Base-by-base conservation (phyloP, 23 red algal genomes). In the Gracilaria gracilis region DNA sequence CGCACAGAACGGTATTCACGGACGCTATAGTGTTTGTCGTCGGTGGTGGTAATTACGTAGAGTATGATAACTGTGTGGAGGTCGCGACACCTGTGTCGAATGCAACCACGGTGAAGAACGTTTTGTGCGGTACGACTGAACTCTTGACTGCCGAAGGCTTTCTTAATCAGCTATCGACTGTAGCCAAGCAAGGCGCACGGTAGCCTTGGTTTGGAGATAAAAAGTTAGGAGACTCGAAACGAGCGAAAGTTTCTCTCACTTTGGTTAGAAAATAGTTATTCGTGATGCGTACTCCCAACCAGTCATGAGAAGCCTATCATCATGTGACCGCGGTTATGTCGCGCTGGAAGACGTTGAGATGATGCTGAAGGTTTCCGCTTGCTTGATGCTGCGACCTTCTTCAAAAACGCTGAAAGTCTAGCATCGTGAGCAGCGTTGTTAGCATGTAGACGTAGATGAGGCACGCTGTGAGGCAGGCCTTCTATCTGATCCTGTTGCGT, bases 81-180 rank as follows among this genome's bases (percentile, higher is more conserved):
- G 28, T 38, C 15, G 5, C 76, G 5, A 55, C 9, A 9, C 38
- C 88, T 14, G 48, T 14, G 13, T 53, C 77, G 12, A 40, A 57
- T 34, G 14, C 88, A 25, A 46, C 1, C 11, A 24, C 42, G 19
- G 11, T 37, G 38, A 71, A 50, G 47, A 95, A 96, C 79, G 47
- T 99, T 39, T 49, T 99, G 34, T 99, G 96, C 79, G 97, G 97
- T 28, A 83, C 91, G 20, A 99, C 97, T 8, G 97, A 99, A 83
- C 62, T 99, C 34, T 13, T 91, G 39, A 91, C 86, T 74, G 58
- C 86, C 27, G 94, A 96, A 38, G 62, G 39, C 81, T 93, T 88
- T 85, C 57, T 96, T 19, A 8, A 28, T 36, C 94, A 96, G 50
- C 78, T 81, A 7, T 55, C 51, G 12, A 81, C 78, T 59, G 49